Evolutionary conservation across 352 stramenopile species (phyloP), one percentile per base, ranked within the genome.

Genomic region (Globisporangium orthogonon): DNA sequence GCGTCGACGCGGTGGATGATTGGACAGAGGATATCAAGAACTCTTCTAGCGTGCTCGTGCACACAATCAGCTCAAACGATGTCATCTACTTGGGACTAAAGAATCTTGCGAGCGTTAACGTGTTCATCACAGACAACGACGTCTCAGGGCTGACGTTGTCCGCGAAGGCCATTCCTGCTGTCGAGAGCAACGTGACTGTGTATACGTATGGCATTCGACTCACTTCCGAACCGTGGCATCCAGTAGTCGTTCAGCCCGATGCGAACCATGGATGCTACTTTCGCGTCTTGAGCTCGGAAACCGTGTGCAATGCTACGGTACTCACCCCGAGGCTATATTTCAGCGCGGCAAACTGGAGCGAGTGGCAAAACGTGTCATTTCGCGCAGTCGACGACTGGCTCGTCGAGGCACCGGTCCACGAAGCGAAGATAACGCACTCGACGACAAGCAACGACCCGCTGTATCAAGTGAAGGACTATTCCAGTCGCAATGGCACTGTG

Each of bases 81-180:
- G 5, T 80, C 0, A 92, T 88, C 56, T 92, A 92, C 58, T 70
- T 63, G 14, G 66, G 60, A 0, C 49, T 88, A 0, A 51, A 61
- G 13, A 69, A 74, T 31, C 56, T 92, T 15, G 33, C 60, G 4
- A 71, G 61, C 2, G 76, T 92, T 18, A 66, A 51, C 0, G 79
- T 87, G 9, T 67, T 57, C 18, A 88, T 87, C 44, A 66, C 64
- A 0, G 82, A 92, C 62, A 86, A 87, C 9, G 79, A 92, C 37
- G 57, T 80, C 0, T 82, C 82, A 0, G 76, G 79, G 0, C 66
- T 92, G 0, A 60, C 74, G n/a, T 53, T 92, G 0, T 87, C 79
- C 6, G 73, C 65, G 0, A 29, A 55, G 4, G 17, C 61, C 2
- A 62, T 92, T 30, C 41, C 70, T 3, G 74, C 65, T 0, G 23